A percentile compares a stretch with the other conserved stretches of the same genome.
Conservation (phyloP, 257 asterid species). For the Solanum gandarillasii region DNA sequence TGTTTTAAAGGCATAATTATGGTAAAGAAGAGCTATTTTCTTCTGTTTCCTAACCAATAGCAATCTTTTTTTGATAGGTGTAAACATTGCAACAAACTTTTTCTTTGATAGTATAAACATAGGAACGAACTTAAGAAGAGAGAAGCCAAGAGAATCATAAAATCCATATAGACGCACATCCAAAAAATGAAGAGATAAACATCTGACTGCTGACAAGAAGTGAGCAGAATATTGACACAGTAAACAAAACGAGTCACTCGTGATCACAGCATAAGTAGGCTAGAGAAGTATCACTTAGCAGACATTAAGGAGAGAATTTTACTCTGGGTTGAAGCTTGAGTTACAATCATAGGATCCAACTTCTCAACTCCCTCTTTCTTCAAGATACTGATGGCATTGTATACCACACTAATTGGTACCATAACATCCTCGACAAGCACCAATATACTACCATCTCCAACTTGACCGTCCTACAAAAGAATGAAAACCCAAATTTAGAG, state of each 20-base stretch:
- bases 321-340: constrained; percentile 64
- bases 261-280: background rate
- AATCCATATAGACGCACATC: background rate
- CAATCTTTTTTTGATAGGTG: background rate
- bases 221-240: background rate
- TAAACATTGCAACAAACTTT: background rate
- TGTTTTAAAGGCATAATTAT: background rate
- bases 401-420: constrained; percentile 30
- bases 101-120: background rate
- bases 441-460: constrained; percentile 40
- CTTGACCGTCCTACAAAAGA: constrained; percentile 22
- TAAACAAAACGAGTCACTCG: background rate
- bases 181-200: background rate
- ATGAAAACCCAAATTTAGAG: background rate
- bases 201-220: background rate
- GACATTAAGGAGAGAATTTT: constrained; percentile 2
- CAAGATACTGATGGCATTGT: constrained; percentile 43
- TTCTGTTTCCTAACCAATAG: background rate
- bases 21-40: background rate
- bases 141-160: background rate
- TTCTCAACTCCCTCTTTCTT: constrained; percentile 40
- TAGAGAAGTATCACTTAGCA: background rate
- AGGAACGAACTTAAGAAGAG: background rate
- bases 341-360: constrained; percentile 48
- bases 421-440: constrained; percentile 49